Evolutionary conservation across 2,329 filamentous ascomycete genomes (phyloP).

Genomic region (Ophiosphaerella korrae): DNA sequence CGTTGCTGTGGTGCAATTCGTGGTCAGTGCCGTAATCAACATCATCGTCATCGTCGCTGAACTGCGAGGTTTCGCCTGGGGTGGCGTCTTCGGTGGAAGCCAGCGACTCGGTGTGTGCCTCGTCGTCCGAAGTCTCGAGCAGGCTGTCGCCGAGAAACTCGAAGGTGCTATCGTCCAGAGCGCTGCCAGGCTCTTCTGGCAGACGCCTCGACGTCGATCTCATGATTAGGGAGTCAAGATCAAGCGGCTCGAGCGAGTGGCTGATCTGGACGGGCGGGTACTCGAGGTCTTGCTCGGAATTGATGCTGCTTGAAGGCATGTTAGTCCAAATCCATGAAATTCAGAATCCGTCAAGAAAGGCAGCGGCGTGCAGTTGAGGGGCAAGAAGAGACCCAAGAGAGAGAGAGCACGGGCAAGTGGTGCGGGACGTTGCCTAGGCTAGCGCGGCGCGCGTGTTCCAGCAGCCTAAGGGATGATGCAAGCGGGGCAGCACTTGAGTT

Average conservation of each 20-base stretch:
- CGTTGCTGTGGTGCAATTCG: slow-evolving; percentile 21
- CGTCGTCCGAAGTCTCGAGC: slow-evolving; percentile 43
- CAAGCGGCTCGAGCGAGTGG: slow-evolving; percentile 36
- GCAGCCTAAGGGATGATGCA: slow-evolving; percentile 19
- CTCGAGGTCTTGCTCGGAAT: slow-evolving; percentile 34
- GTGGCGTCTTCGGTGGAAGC: slow-evolving; percentile 41
- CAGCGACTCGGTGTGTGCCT: slow-evolving; percentile 45
- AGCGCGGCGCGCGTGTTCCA: slow-evolving; percentile 4
- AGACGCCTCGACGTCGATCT: slow-evolving; percentile 33
- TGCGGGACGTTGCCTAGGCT: slow-evolving; percentile 26
- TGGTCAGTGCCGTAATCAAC: slow-evolving; percentile 33
- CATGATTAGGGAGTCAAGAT: slow-evolving; percentile 45
- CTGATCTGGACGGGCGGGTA: slow-evolving; percentile 41
- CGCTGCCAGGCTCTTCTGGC: slow-evolving; percentile 32
- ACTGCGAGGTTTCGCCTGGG: slow-evolving; percentile 41
- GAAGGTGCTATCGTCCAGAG: slow-evolving; percentile 46
- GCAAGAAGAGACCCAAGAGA: neutral
- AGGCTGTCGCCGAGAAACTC: slow-evolving; percentile 39
- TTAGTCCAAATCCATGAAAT: slow-evolving; percentile 28
- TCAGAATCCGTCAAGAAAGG: slow-evolving; percentile 3
- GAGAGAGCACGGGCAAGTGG: slow-evolving; percentile 5
- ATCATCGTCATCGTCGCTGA: slow-evolving; percentile 41
- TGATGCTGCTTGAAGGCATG: slow-evolving; percentile 36
- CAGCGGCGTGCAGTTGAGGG: slow-evolving; percentile 12
- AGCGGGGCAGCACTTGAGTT: slow-evolving; percentile 10